These are phyloP conservation scores for Globisporangium alternatum DNA, from an alignment of 352 stramenopile genomes.

Conservation along the genomic window DNA sequence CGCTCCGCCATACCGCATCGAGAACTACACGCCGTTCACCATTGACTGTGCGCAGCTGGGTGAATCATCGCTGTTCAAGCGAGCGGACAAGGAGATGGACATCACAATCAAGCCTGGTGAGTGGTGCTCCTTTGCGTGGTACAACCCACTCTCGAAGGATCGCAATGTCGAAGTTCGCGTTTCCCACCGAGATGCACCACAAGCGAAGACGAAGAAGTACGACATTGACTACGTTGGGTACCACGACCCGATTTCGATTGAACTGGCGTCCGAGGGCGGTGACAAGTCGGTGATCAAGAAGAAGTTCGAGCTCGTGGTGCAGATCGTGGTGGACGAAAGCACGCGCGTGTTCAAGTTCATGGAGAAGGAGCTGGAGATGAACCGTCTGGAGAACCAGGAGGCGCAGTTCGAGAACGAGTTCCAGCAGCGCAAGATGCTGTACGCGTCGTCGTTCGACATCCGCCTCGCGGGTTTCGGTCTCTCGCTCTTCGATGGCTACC, in stretches of 20 bases:
- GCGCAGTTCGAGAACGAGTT: slow-evolving; percentile 65
- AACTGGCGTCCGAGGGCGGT: slow-evolving; percentile 40
- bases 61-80: slow-evolving; percentile 65
- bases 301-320: slow-evolving; percentile 57
- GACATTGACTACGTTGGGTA: slow-evolving; percentile 84
- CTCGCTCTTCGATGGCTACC: slow-evolving; percentile 71
- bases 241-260: slow-evolving; percentile 62
- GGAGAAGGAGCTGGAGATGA: slow-evolving; percentile 77
- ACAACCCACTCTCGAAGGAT: slow-evolving; percentile 83
- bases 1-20: slow-evolving; percentile 78
- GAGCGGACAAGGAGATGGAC: slow-evolving; percentile 45
- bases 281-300: slow-evolving; percentile 18
- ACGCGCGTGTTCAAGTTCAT: slow-evolving; percentile 81
- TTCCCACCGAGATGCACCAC: slow-evolving; percentile 49
- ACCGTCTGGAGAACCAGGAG: slow-evolving; percentile 63
- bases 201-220: slow-evolving; percentile 66
- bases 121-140: slow-evolving; percentile 83
- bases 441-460: slow-evolving; percentile 79
- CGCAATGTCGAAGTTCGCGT: slow-evolving; percentile 69
- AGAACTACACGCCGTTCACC: slow-evolving; percentile 86
- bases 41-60: slow-evolving; percentile 73
- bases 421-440: slow-evolving; percentile 77
- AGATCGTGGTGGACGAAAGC: slow-evolving; percentile 78
- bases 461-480: slow-evolving; percentile 73
- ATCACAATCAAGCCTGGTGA: slow-evolving; percentile 58